Base-by-base conservation (phyloP, 2,329 filamentous ascomycete species). In the Endocalyx cinctus region DNA sequence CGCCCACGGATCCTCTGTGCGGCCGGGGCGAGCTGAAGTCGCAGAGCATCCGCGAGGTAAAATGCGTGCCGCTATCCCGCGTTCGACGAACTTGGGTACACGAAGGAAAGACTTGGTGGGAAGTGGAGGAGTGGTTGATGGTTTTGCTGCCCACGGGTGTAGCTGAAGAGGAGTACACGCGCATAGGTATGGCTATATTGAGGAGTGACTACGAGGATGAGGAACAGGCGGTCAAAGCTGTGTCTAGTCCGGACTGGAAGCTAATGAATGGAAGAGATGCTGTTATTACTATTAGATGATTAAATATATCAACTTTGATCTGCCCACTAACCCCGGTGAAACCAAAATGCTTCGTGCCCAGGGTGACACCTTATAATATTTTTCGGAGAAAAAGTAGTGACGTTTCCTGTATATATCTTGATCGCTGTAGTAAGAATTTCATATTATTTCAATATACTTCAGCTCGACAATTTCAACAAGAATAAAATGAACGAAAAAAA, bases 91-190 rank as follows among this genome's bases (percentile, higher is more conserved):
- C 29, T 11, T 31, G 29, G 29, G n/a, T 19, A 11, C 22, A 7
- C 18, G 17, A 8, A 14, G 16, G 16, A 5, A 19, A 12, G 17
- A 13, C 6, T 12, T 19, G 5, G 10, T 31, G 29, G 29, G 29
- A 31, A 14, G 29, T 31, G 4, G 29, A 31, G 12, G 29, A 31
- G 17, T 31, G 29, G 29, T 5, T 31, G 16, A 31, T 31, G 29
- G 29, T 31, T 6, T 13, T 31, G 29, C 17, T 31, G 17, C 6
- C 29, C 14, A 20, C 17, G 14, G 29, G 7, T 16, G 18, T 17
- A 10, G 6, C 4, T 5, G 29, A 31, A 6, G n/a, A n/a, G n/a
- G 29, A 31, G n/a, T 31, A 19, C 15, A 18, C 15, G 5, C 17
- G 29, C 10, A 19, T 31, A 5, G 29, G 29, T 5, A 31, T 31